Evolutionary conservation across 192 early-diverging fungal species (phyloP), one percentile per base, ranked within the genome.

Genomic region (Linnemannia schmuckeri): DNA sequence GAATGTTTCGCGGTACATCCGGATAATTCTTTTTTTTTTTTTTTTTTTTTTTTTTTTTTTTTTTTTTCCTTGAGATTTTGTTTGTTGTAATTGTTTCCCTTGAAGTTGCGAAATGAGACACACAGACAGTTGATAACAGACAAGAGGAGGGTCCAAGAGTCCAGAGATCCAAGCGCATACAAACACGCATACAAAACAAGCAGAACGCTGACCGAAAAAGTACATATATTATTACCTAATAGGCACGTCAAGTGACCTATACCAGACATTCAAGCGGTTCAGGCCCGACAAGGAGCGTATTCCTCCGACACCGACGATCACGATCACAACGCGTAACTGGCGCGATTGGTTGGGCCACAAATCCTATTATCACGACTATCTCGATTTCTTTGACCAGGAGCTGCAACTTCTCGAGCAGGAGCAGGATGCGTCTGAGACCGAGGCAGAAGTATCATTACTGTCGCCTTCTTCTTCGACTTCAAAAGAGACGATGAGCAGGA

Each of bases 341-440:
- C 78, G 77, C 41, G 83, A 85, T 55, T 85, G 83, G 83, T 46
- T 85, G 1, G 83, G 83, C 15, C 83, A 85, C 74, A 85, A 85
- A 57, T 80, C 78, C 54, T 85, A 85, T 37, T 85, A 85, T 44
- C 83, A 85, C 57, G 83, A 85, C 70, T 85, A 85, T 37, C 83
- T 85, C 35, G 83, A 85, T 41, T 85, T 85, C 66, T 85, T 85
- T 33, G 78, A 85, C 38, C 78, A 79, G 52, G 83, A 85, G 55
- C 35, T 85, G 41, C 69, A 42, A 52, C 78, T 76, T 24, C 17
- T 85, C 33, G 83, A 80, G 17, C 27, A 66, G 42, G 74, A 41
- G 49, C 49, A 63, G 40, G 47, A 63, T 49, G 5, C 69, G 17
- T 47, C 38, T 30, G 63, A 52, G 70, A 77, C 55, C 30, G 42